Conservation (phyloP, 495 filamentous ascomycete species). For the Neurospora intermedia region DNA sequence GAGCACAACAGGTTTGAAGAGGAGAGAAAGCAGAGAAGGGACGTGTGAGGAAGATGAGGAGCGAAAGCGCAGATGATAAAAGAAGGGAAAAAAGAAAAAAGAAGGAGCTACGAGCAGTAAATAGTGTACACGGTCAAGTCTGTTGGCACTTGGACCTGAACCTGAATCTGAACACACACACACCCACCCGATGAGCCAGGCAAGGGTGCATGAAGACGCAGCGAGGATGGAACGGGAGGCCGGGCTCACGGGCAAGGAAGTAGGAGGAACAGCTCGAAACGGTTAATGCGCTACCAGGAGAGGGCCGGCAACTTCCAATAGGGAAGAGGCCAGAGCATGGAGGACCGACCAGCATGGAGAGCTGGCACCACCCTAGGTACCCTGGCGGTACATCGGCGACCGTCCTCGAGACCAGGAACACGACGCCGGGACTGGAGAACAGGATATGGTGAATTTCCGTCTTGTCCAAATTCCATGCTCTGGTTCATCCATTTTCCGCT, state of each 20-base stretch:
- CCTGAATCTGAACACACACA: background rate
- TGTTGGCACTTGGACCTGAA: background rate
- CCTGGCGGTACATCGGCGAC: background rate
- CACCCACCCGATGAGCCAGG: background rate
- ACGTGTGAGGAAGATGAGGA: background rate
- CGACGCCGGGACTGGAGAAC: conserved; percentile 16
- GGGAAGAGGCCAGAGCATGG: background rate
- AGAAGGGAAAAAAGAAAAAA: background rate
- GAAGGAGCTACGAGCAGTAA: background rate
- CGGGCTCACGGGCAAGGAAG: background rate
- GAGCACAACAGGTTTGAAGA: conserved; percentile 2
- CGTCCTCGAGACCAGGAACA: background rate
- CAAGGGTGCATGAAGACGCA: background rate
- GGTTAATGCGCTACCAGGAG: background rate
- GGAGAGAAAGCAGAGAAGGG: conserved; percentile 10
- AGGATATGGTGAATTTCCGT: conserved; percentile 15
- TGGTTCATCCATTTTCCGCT: conserved; percentile 16
- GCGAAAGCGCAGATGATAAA: conserved; percentile 1
- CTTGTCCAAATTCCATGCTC: conserved; percentile 20
- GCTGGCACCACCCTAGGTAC: background rate
- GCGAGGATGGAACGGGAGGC: conserved; percentile 6
- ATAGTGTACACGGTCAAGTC: background rate
- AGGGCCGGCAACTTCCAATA: background rate
- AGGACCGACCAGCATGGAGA: background rate
- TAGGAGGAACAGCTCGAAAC: background rate